Evolutionary conservation across 2,329 filamentous ascomycete genomes (phyloP).

Genomic region (Zalaria obscura): DNA sequence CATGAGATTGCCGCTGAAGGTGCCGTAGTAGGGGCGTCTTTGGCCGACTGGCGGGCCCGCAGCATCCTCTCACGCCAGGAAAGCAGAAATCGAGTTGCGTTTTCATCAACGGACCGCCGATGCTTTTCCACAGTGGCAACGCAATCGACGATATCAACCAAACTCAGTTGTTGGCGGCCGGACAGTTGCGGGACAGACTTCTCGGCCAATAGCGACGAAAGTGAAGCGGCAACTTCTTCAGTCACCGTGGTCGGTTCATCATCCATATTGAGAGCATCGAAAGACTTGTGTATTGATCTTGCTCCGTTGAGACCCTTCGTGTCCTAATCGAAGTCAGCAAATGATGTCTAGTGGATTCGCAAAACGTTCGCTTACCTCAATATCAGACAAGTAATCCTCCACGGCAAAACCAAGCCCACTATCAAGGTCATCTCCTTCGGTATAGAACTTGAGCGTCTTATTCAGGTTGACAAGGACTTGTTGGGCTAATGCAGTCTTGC

Average conservation of each 20-base stretch:
- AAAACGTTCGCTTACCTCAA: conserved; percentile 24
- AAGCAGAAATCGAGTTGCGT: conserved; percentile 73
- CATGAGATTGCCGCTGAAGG: conserved; percentile 35
- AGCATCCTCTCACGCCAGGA: conserved; percentile 62
- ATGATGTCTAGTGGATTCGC: neutral
- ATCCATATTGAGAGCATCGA: conserved; percentile 24
- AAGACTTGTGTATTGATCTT: conserved; percentile 4
- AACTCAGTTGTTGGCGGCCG: conserved; percentile 4
- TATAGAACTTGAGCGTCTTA: conserved; percentile 66
- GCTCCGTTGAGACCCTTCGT: neutral
- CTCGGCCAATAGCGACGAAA: conserved; percentile 64
- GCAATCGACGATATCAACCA: conserved; percentile 41
- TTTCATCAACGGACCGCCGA: conserved; percentile 77
- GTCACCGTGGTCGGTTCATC: conserved; percentile 52
- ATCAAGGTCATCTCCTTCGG: conserved; percentile 67
- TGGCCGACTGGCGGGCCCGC: conserved; percentile 20
- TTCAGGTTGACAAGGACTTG: conserved; percentile 58
- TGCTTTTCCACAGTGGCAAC: conserved; percentile 74
- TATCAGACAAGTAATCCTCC: conserved; percentile 34
- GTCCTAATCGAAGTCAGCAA: conserved; percentile 9
- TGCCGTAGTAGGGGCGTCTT: neutral
- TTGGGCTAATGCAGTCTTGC: conserved; percentile 60
- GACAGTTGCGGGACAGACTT: conserved; percentile 46
- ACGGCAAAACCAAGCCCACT: conserved; percentile 51
- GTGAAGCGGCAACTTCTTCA: conserved; percentile 52